Evolutionary conservation across 208 protist species (phyloP).

Genomic region (Leishmania gerbilli): DNA sequence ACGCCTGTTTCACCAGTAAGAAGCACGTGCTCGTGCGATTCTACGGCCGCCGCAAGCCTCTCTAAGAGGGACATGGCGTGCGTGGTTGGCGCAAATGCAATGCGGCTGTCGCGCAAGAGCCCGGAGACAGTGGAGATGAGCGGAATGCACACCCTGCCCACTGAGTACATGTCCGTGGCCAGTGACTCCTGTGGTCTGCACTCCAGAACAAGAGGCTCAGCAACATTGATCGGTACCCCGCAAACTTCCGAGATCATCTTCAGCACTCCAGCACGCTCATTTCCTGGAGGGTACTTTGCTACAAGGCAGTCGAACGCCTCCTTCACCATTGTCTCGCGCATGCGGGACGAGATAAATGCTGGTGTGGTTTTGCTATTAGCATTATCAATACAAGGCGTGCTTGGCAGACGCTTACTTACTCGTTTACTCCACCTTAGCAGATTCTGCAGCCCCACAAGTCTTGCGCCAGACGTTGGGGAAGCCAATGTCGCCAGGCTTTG

Average conservation of each 20-base stretch:
- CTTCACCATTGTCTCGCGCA: conserved; percentile 89
- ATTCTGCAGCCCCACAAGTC: conserved; percentile 73
- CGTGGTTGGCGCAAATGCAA: conserved; percentile 95
- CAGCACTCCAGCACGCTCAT: conserved; percentile 44
- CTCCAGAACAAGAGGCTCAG: conserved; percentile 65
- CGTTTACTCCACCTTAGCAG: conserved; percentile 94
- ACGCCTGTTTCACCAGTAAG: conserved; percentile 99
- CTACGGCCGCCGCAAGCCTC: conserved; percentile 90
- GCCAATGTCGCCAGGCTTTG: conserved; percentile 44
- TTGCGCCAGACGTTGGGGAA: conserved; percentile 21
- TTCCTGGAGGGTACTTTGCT: conserved; percentile 61
- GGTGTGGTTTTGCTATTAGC: conserved; percentile 10
- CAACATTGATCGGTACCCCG: conserved; percentile 62
- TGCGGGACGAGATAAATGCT: conserved; percentile 72
- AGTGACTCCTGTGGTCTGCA: conserved; percentile 66
- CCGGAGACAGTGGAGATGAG: conserved; percentile 36
- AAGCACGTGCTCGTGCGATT: conserved; percentile 95
- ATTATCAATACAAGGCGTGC: conserved; percentile 26
- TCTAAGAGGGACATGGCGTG: conserved; percentile 96
- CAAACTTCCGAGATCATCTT: conserved; percentile 52
- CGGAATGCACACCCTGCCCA: conserved; percentile 67
- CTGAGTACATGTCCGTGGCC: conserved; percentile 43
- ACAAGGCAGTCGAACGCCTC: conserved; percentile 95
- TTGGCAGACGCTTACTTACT: conserved; percentile 57
- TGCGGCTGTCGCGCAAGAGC: conserved; percentile 52